Evolutionary conservation across 306 rosid genomes (phyloP).

Genomic region (Fragaria iinumae): DNA sequence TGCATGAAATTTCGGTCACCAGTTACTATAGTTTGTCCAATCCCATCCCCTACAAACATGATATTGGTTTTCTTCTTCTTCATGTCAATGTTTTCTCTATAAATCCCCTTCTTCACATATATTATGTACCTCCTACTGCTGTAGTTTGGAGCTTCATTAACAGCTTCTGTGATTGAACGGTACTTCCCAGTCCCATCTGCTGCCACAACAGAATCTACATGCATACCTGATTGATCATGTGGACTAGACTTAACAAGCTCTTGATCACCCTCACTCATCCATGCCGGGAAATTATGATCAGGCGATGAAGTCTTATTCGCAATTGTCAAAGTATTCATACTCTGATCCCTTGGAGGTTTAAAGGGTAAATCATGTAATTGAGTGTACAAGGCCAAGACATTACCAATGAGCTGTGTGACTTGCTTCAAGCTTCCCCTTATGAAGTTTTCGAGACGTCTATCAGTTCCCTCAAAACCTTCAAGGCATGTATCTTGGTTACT

Average conservation of each 20-base stretch:
- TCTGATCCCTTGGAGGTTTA: conserved; percentile 38
- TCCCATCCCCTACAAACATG: conserved; percentile 81
- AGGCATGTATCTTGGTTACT: conserved; percentile 96
- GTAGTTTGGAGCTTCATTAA: conserved; percentile 65
- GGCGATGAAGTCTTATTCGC: conserved; percentile 3
- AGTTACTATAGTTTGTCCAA: conserved; percentile 70
- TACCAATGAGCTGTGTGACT: conserved; percentile 78
- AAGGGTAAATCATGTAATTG: conserved; percentile 64
- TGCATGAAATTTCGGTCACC: conserved; percentile 80
- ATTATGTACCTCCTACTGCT: conserved; percentile 60
- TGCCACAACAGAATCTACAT: conserved; percentile 59
- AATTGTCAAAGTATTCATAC: neutral
- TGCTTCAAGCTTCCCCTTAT: conserved; percentile 73
- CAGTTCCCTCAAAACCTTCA: conserved; percentile 96
- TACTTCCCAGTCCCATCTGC: conserved; percentile 78
- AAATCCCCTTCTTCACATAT: conserved; percentile 68
- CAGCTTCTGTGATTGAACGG: conserved; percentile 68
- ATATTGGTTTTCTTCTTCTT: conserved; percentile 82
- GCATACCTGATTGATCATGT: conserved; percentile 24
- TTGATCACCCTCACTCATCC: conserved; percentile 68
- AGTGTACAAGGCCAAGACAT: conserved; percentile 69
- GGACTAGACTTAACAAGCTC: conserved; percentile 48
- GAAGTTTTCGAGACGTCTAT: conserved; percentile 62
- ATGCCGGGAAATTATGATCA: conserved; percentile 47
- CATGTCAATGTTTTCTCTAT: conserved; percentile 78